Conservation (phyloP, 495 filamentous ascomycete genomes). For the Darksidea phi region DNA sequence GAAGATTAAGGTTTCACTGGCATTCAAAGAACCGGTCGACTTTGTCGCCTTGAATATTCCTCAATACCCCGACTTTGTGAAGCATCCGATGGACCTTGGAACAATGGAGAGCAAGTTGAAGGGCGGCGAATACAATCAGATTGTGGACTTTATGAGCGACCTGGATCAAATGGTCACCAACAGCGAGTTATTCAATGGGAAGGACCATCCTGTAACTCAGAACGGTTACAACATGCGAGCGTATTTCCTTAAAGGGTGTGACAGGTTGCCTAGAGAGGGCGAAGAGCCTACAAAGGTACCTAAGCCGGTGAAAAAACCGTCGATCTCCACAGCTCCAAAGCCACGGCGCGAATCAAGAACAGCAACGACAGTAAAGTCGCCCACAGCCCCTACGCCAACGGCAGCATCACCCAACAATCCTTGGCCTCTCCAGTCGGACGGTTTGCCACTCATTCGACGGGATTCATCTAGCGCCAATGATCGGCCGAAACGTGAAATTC, state of each 20-base stretch:
- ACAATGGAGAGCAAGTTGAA: constrained; percentile 80
- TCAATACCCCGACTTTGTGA: constrained; percentile 68
- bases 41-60: constrained; percentile 64
- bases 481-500: constrained; percentile 90
- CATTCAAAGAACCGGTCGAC: constrained; percentile 77
- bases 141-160: constrained; percentile 68
- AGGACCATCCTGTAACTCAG: constrained; percentile 65
- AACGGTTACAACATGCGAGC: constrained; percentile 61
- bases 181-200: constrained; percentile 76
- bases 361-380: constrained; percentile 36
- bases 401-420: constrained; percentile 53
- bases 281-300: constrained; percentile 57
- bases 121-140: constrained; percentile 59
- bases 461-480: constrained; percentile 73
- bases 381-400: constrained; percentile 48
- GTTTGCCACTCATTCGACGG: constrained; percentile 87
- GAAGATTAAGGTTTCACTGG: constrained; percentile 70
- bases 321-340: constrained; percentile 39
- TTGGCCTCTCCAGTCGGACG: constrained; percentile 80
- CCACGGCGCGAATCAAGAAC: constrained; percentile 30
- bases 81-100: constrained; percentile 75
- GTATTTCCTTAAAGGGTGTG: constrained; percentile 62
- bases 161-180: constrained; percentile 75
- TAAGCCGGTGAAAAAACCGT: constrained; percentile 53
- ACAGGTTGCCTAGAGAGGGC: constrained; percentile 47